Base-by-base conservation (phyloP, 805 yeast genomes). In the Monosporozyma servazzii region DNA sequence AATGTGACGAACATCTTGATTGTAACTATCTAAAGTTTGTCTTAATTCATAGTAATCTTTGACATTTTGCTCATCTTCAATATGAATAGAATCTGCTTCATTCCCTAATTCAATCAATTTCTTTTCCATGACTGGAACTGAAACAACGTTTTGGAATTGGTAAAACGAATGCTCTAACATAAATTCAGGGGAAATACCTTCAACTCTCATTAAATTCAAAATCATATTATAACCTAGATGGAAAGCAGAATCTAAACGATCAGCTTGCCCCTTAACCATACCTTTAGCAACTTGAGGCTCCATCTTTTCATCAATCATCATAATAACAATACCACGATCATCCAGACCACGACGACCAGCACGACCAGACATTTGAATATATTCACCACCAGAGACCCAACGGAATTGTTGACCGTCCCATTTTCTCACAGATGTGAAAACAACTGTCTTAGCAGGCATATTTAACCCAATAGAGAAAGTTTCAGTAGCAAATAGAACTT, bases 341-440 rank as follows among this genome's bases (percentile, higher is more conserved):
- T 93, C 99, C 60, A 93, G 78, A 65, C 99, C 99, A 78, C 99
- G 87, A 76, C 99, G 90, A 61, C 99, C 99, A 21, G 99, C 99
- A 71, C 99, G 83, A 58, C 99, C 99, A 45, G 96, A 88, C 99
- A 93, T 93, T 73, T 93, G 99, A 65, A 93, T 93, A 71, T 93
- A 93, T 72, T 93, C 99, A 74, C 99, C 99, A 53, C 99, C 99
- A 51, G 96, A 87, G 31, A 93, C 97, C 99, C 99, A 93, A 71
- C 99, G 82, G 76, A 91, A 89, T 18, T 91, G 95, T 56, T 80
- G 82, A 61, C 99, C 99, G 72, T 93, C 99, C 96, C 97, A 93
- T 68, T 93, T 93, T 66, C 99, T 81, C 20, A 93, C 99, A 33
- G 91, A 87, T 0, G 99, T 93, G 69, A 93, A 93, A 2, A 93